Percentiles rank a stretch among this genome's conserved stretches.
phyloP scores from a whole-genome alignment of 2,329 filamentous ascomycete species.

The Plectosphaerella plurivora region DNA sequence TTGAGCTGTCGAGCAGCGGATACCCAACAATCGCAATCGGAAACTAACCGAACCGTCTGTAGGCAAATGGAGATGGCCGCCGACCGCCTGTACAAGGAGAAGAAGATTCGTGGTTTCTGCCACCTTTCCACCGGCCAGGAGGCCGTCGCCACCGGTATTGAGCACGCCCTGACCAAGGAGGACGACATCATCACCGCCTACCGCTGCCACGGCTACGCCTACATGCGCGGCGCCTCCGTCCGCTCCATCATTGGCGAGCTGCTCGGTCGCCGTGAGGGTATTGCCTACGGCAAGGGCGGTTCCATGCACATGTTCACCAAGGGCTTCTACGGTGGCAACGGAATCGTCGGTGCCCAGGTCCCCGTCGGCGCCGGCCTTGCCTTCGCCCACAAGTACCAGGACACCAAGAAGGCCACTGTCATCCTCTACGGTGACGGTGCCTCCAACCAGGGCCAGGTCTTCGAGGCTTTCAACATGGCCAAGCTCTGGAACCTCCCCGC shows the following conservation, averaged over 20 bases:
- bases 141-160: conserved; percentile 94
- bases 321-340: conserved; percentile 97
- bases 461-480: conserved; percentile 99
- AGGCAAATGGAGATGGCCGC: conserved; percentile 99
- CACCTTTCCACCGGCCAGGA: conserved; percentile 97
- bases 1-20: too few species aligned
- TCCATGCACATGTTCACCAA: conserved; percentile 99
- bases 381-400: conserved; percentile 93
- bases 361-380: conserved; percentile 94
- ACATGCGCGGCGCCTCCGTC: conserved; percentile 90
- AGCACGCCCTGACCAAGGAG: conserved; percentile 85
- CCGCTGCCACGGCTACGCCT: conserved; percentile 96
- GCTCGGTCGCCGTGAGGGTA: conserved; percentile 90
- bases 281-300: conserved; percentile 97
- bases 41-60: conserved; percentile 11
- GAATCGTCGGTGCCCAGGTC: conserved; percentile 97
- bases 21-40: too few species aligned
- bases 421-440: conserved; percentile 97
- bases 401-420: conserved; percentile 79
- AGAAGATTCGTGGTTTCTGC: conserved; percentile 99
- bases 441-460: conserved; percentile 98
- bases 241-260: conserved; percentile 95
- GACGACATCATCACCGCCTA: conserved; percentile 98
- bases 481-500: conserved; percentile 97
- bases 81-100: conserved; percentile 99